Base-by-base conservation (phyloP, 2,329 filamentous ascomycete species). In the Fusarium sp. region DNA sequence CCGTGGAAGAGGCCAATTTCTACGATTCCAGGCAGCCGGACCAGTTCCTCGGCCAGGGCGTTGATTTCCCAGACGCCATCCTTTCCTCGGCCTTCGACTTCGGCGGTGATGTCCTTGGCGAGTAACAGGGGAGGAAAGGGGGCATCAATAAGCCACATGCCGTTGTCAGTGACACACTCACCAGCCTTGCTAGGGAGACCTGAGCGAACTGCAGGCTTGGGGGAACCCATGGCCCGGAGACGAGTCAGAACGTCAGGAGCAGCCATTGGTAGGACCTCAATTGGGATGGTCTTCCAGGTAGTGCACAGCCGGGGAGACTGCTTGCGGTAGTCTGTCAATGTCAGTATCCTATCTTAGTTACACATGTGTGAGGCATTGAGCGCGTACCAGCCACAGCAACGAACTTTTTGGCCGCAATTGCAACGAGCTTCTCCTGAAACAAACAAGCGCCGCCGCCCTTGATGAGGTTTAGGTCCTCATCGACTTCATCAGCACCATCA, bases 401-500 rank as follows among this genome's bases (percentile, higher is more conserved):
- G 77, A 98, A 97, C 78, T 93, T 93, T 81, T 90, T 92, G 4
- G 94, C 92, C 52, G 92, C 89, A 65, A 94, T 89, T 6, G 95
- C 95, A 6, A 99, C 95, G 37, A 99, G 86, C 85, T 99, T 99
- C 84, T 99, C 96, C 81, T 98, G 96, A 84, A 97, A 97, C 60
- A 98, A 83, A 82, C 96, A 99, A n/a, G 94, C 96, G 62, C 96
- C 96, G 52, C 96, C 96, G 58, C 96, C 96, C 85, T 98, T 98
- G 84, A 99, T 98, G 78, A 95, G 94, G 82, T 98, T 99, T 65
- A 99, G 83, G 55, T 97, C 93, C 48, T 94, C 91, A 78, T 99
- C 96, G 34, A 99, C 94, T 84, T 99, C 96, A 79, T 99, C 96
- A 5, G 96, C 96, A 57, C 96, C 96, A 78, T 99, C 96, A 78